A percentile compares a stretch with the other conserved stretches of the same genome.
Evolutionary conservation across 345 rosid genomes (phyloP).

Genomic region (Sisymbrium irio): DNA sequence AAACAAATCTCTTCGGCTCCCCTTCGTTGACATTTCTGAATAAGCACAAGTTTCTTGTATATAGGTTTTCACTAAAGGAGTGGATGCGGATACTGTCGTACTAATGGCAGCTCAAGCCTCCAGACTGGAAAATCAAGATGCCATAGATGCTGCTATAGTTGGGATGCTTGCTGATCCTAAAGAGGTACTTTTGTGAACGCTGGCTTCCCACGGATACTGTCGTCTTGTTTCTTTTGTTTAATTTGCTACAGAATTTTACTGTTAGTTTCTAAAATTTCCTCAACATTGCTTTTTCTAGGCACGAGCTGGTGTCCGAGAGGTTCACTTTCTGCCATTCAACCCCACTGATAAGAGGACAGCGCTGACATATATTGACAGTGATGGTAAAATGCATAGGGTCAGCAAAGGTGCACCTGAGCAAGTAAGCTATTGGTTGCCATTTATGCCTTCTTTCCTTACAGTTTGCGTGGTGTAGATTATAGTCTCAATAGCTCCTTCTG

Average conservation of each 20-base stretch:
- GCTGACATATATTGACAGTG: constrained; percentile 68
- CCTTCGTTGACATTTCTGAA: background rate
- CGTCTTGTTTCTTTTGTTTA: background rate
- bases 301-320: constrained; percentile 89
- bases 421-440: constrained; percentile 40
- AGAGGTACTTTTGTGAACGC: constrained; percentile 51
- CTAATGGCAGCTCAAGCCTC: constrained; percentile 98
- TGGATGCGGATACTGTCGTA: constrained; percentile 82
- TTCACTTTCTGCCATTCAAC: constrained; percentile 96
- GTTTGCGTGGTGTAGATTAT: background rate
- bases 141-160: constrained; percentile 93
- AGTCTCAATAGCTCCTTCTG: background rate
- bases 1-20: background rate
- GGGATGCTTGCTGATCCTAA: constrained; percentile 98
- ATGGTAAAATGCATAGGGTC: constrained; percentile 93
- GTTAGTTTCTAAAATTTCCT: background rate
- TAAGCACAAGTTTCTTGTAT: constrained; percentile 16
- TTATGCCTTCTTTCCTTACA: background rate
- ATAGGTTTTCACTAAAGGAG: constrained; percentile 88
- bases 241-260: background rate
- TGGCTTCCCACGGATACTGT: background rate
- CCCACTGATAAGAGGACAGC: constrained; percentile 99
- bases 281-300: constrained; percentile 49
- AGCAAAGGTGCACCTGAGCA: constrained; percentile 99
- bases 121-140: constrained; percentile 92